Evolutionary conservation across 257 asterid species (phyloP), one percentile per base, ranked within the genome.

Genomic region (Hygrophila difformis): DNA sequence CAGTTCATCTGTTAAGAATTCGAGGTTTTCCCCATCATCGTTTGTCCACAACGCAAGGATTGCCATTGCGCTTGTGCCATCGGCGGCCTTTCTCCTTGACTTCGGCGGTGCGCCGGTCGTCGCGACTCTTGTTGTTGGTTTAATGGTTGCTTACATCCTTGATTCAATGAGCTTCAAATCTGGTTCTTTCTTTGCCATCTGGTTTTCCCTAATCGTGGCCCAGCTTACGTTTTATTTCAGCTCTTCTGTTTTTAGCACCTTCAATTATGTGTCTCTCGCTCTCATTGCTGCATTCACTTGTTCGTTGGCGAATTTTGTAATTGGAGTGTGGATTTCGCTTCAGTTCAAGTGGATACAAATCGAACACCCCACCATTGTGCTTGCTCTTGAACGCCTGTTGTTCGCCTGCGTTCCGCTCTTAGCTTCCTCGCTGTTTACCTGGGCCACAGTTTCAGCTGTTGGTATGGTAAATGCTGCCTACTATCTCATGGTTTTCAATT

Each of bases 291-390:
- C 82, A n/a, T 59, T 79, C 1, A 65, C 79, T 39, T 86, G 95
- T 50, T 77, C 87, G 8, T 49, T 91, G 59, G 60, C 89, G 40
- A 91, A 86, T 63, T 91, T 91, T 72, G 54, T 86, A 12, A 68
- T 91, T 9, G 99, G 99, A 9, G 85, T 91, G 20, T 91, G 99
- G 99, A 78, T 73, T 26, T 86, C 95, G 29, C 80, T 91, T 38
- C 99, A 91, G 85, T 91, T 91, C 53, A 91, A 82, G 77, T 91
- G 97, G 97, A 67, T 91, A 59, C 99, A 82, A 43, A 83, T 91
- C 33, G 99, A 91, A 57, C 70, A 91, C 47, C 99, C 99, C 4
- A 62, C 95, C 1, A 83, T 91, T 20, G 97, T 86, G 34, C 57
- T 91, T 49, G 76, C 95, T n/a, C 78, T 91, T 24, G 99, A 91